These are phyloP conservation scores for Secale cereale DNA, from an alignment of 176 grass and related monocot genomes.

Conservation along the genomic window DNA sequence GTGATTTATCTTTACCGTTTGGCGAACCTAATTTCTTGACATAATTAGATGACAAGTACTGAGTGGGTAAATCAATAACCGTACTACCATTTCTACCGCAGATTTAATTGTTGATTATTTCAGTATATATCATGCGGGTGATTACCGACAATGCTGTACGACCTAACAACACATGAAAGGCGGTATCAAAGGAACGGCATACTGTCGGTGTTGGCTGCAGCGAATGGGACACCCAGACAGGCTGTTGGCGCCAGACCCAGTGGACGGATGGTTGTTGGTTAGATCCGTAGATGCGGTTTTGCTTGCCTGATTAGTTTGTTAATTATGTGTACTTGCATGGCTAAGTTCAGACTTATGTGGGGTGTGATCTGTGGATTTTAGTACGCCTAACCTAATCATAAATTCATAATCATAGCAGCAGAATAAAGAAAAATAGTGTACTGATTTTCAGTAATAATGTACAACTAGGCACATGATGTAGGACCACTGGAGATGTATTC, in stretches of 20 bases:
- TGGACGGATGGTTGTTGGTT: slow-evolving; percentile 34
- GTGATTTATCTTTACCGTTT: background rate
- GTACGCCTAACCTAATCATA: background rate
- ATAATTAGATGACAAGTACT: background rate
- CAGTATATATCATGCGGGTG: background rate
- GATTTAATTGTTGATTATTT: background rate
- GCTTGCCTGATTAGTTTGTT: background rate
- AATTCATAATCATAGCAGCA: background rate
- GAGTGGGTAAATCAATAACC: background rate
- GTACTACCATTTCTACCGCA: background rate
- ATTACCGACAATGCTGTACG: slow-evolving; percentile 1
- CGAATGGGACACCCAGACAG: slow-evolving; percentile 29
- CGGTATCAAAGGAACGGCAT: background rate
- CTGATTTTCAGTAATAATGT: background rate
- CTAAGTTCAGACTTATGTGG: slow-evolving; percentile 21
- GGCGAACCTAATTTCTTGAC: background rate
- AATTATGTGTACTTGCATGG: slow-evolving; percentile 15
- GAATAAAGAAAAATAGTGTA: background rate
- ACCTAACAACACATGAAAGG: slow-evolving; percentile 17
- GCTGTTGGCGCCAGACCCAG: slow-evolving; percentile 5
- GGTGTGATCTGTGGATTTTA: slow-evolving; percentile 4
- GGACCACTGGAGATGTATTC: background rate
- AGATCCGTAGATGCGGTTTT: background rate
- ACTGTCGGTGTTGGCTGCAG: slow-evolving; percentile 25
- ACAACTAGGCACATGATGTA: background rate